phyloP scores from a whole-genome alignment of 257 asterid genomes.

The Osmanthus fragrans region DNA sequence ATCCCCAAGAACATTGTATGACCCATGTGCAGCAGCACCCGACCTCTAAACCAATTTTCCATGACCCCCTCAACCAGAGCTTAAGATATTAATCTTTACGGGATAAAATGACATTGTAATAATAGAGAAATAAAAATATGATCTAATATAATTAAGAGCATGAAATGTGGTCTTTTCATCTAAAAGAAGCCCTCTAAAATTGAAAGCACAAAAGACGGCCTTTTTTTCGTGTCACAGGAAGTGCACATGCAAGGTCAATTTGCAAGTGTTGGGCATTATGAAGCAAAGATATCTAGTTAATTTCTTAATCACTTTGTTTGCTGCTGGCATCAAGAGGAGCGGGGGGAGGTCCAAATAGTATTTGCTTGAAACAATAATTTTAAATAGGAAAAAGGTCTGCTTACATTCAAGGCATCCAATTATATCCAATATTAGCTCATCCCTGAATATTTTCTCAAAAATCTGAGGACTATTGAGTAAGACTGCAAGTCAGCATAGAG shows the following conservation, averaged over 20 bases:
- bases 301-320: not conserved
- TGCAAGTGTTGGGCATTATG: not conserved
- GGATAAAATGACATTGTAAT: not conserved
- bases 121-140: not conserved
- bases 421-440: slow-evolving; percentile 86
- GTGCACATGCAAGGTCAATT: not conserved
- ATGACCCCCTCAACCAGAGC: not conserved
- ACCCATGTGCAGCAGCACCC: too few relatives aligned
- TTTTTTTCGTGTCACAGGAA: not conserved
- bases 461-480: slow-evolving; percentile 75
- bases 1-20: too few relatives aligned
- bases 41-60: too few relatives aligned
- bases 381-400: slow-evolving; percentile 25
- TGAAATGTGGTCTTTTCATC: not conserved
- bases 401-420: slow-evolving; percentile 96
- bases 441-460: slow-evolving; percentile 88
- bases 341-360: not conserved
- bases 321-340: not conserved
- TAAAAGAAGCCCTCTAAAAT: not conserved
- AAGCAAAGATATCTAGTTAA: not conserved
- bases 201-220: not conserved
- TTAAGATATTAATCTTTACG: not conserved
- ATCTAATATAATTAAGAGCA: not conserved
- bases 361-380: not conserved
- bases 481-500: slow-evolving; percentile 59